Evolutionary conservation across 768 basidiomycete genomes (phyloP), one percentile per base, ranked within the genome.

Genomic region (Lentinus tigrinus): DNA sequence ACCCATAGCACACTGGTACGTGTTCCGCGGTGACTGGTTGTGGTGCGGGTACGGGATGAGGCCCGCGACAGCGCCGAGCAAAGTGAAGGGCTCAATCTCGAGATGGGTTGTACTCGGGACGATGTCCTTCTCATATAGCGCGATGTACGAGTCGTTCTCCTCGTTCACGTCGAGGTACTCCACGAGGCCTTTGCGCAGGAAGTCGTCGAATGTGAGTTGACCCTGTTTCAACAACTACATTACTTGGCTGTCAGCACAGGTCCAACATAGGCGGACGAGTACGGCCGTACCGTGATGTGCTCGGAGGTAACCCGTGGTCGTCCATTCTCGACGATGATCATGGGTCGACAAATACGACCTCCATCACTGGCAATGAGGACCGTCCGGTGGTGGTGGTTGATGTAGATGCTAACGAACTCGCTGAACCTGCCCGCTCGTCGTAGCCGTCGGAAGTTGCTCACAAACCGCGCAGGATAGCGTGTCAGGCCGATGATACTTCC

Each of bases 1-100:
- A 54, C 97, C 96, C 96, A 99, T 99, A 54, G 96, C 96, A 69
- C 96, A 99, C 77, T 99, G 96, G 71, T 99, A 99, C 10, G 97
- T 99, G 69, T 99, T 99, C 54, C 97, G 89, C 3, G 97, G 97
- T 4, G 97, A 98, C 69, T 99, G 97, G 69, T 99, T 99, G 72
- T 99, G 97, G 70, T 99, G 97, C 2, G 97, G 97, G 70, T 99
- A 99, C 13, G 97, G 97, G 68, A 99, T 99, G 26, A 99, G 84
- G 46, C 97, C 97, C 4, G 97, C 97, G 47, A 99, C 97, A 37
- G 95, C 97, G 14, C 97, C 97, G 13, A 99, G 85, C 59, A 99
- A 78, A 2, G 97, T 98, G 74, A 99, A 99, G 1, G 97, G 97
- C 68, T 99, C 96, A 58, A 99, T 98, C 74, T 98, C 97, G 34